phyloP scores from a whole-genome alignment of 345 rosid species.

The Gossypium anomalum region DNA sequence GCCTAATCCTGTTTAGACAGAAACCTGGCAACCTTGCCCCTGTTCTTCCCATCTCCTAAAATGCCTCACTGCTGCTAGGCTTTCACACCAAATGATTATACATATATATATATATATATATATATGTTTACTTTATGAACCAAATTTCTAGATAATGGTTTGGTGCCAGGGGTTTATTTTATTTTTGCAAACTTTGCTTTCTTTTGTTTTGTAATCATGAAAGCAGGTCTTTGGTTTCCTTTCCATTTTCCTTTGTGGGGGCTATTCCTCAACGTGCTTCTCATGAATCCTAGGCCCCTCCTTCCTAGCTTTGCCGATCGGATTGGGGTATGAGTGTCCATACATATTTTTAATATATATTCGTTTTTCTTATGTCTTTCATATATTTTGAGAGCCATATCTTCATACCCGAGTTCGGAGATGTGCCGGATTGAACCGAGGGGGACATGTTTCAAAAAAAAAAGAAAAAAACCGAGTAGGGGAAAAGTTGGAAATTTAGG shows the following conservation, averaged over 20 bases:
- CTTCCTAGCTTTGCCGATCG: not conserved
- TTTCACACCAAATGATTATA: conserved; percentile 9
- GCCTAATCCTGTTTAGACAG: conserved; percentile 76
- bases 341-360: no score
- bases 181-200: conserved; percentile 15
- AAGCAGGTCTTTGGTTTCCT: conserved; percentile 17
- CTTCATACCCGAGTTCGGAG: no score
- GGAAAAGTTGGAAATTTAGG: no score
- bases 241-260: conserved; percentile 29
- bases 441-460: no score
- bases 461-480: no score
- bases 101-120: conserved; percentile 10
- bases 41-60: conserved; percentile 42
- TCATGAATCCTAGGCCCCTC: conserved; percentile 49
- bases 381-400: no score
- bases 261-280: conserved; percentile 44
- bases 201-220: conserved; percentile 28
- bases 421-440: no score
- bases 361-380: no score
- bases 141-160: conserved; percentile 28
- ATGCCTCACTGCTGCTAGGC: not conserved
- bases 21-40: conserved; percentile 59
- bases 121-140: conserved; percentile 10
- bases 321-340: not conserved
- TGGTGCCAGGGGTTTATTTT: not conserved